Base-by-base conservation (phyloP, 257 asterid species). In the Capsicum baccatum region DNA sequence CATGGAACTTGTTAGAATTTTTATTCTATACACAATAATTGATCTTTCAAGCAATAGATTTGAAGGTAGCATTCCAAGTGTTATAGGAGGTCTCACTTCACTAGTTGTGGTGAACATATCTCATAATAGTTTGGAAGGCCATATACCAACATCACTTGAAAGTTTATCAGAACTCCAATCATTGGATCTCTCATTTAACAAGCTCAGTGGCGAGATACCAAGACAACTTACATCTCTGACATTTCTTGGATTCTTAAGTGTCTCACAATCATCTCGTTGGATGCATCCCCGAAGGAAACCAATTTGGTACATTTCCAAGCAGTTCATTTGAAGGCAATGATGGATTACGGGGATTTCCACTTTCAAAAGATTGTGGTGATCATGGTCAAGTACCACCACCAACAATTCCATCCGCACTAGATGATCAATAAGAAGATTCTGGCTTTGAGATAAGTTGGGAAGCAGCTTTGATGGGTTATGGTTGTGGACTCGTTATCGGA, bases 401-500 rank as follows among this genome's bases (percentile, higher is more conserved):
- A 19, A 69, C 2, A 6, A 69, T 33, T 42, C 33, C 79, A 69
- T 15, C 42, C 6, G 0, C 21, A 10, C 83, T 8, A 33, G 66
- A 79, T 79, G 59, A 52, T 19, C 21, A 79, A 79, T 52, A 79
- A 33, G 63, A 52, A 33, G 63, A 78, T 50, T 19, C n/a, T 21
- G 19, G 44, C 6, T 48, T 48, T 37, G 79, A 63, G 9, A 56
- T 73, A 42, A 59, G 52, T 33, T 83, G 86, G 86, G 54, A 70
- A 42, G 50, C 54, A 3, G 69, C 48, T 17, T 5, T 68, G 56
- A 47, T 83, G 67, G 81, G 85, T 1, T 83, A 83, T 3, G 80
- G 64, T 35, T 70, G 83, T 74, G 86, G 86, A 69, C 55, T 69
- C 55, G 5, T 39, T 69, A 69, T 42, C 16, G 79, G 79, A 69